phyloP scores from a whole-genome alignment of 108 stramenopile genomes.

The Cyclostephanos tholiformis region DNA sequence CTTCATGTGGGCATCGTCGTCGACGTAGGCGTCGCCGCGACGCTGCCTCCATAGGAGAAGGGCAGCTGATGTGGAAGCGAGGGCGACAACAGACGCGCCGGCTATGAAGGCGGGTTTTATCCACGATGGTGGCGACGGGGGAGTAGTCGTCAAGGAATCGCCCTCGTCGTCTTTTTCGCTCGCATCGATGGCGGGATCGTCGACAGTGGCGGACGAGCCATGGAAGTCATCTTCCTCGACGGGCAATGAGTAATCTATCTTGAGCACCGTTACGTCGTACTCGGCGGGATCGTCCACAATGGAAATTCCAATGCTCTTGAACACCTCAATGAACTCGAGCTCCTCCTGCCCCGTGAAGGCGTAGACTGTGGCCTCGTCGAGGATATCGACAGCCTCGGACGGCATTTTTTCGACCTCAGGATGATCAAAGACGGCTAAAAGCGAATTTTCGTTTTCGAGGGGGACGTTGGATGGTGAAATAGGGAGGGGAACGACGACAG shows the following conservation, averaged over 20 bases:
- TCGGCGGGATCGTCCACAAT: conserved; percentile 17
- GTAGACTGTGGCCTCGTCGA: conserved; percentile 34
- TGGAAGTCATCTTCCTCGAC: neutral
- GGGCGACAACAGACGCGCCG: conserved; percentile 24
- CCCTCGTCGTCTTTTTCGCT: neutral
- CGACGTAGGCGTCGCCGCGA: conserved; percentile 1
- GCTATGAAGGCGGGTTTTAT: conserved; percentile 28
- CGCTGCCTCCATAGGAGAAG: conserved; percentile 25
- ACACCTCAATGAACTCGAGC: conserved; percentile 23
- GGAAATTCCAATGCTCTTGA: conserved; percentile 24
- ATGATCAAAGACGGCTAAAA: conserved; percentile 25
- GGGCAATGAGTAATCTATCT: conserved; percentile 22
- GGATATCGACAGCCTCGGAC: conserved; percentile 20
- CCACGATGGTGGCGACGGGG: conserved; percentile 13
- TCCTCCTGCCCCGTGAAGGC: conserved; percentile 32
- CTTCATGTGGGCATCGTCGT: conserved; percentile 14
- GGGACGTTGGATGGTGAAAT: neutral
- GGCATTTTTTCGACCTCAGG: conserved; percentile 5
- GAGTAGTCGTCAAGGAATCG: neutral
- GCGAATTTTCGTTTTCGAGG: neutral
- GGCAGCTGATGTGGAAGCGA: conserved; percentile 33
- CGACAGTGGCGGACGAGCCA: neutral
- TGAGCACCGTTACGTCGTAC: conserved; percentile 30
- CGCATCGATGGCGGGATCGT: neutral
- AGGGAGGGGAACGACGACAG: neutral